Percentiles rank a stretch among this genome's conserved stretches.
phyloP scores from a whole-genome alignment of 202 grass and related monocot species.

The Tripidium arundinaceum region DNA sequence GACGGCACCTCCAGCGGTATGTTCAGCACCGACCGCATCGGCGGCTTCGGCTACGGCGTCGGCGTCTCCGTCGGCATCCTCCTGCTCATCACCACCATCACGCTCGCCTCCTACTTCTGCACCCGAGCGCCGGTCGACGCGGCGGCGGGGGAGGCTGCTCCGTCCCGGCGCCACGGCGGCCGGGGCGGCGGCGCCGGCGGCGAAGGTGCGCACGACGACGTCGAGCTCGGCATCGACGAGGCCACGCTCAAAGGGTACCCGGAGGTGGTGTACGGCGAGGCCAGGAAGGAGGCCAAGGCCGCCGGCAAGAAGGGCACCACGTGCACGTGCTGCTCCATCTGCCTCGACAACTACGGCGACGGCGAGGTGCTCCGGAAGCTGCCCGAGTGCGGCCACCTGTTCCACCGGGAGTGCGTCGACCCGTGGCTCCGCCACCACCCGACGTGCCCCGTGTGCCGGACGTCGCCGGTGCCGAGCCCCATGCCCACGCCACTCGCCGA shows the following conservation, averaged over 20 bases:
- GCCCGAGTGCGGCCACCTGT: too few relatives aligned
- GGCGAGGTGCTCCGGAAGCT: too few relatives aligned
- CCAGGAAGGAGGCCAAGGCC: too few relatives aligned
- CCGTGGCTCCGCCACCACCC: slow-evolving; percentile 70
- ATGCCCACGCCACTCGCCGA: slow-evolving; percentile 77
- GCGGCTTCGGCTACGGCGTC: slow-evolving; percentile 69
- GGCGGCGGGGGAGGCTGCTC: not conserved
- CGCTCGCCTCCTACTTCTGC: slow-evolving; percentile 83
- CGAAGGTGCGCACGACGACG: too few relatives aligned
- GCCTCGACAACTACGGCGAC: too few relatives aligned
- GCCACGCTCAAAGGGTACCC: too few relatives aligned
- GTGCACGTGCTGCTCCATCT: too few relatives aligned
- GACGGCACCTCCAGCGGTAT: slow-evolving; percentile 39
- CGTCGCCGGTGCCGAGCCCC: slow-evolving; percentile 78
- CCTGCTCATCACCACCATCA: slow-evolving; percentile 85
- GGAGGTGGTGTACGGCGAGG: too few relatives aligned
- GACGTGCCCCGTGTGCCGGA: slow-evolving; percentile 90
- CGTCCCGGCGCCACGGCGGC: too few relatives aligned
- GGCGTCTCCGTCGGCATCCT: slow-evolving; percentile 82
- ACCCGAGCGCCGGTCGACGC: slow-evolving; percentile 25
- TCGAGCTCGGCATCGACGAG: too few relatives aligned
- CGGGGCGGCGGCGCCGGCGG: too few relatives aligned
- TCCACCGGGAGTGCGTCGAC: slow-evolving; percentile 72
- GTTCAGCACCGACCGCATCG: slow-evolving; percentile 69
- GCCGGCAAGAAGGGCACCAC: too few relatives aligned